Conservation (phyloP, 192 early-diverging fungal genomes). For the Coemansia sp. region DNA sequence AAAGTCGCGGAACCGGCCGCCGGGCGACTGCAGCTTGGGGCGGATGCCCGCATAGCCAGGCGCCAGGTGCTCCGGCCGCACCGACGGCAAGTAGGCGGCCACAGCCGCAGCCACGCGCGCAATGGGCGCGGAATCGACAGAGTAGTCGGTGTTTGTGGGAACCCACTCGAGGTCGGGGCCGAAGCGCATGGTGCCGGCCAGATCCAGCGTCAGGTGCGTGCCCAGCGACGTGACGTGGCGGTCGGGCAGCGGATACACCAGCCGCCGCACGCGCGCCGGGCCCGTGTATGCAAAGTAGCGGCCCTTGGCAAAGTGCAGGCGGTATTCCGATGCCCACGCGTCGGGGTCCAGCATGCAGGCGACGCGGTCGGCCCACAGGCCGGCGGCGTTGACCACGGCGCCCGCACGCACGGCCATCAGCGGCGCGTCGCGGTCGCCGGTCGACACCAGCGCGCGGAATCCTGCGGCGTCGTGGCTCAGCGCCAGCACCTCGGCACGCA, state of each 20-base stretch:
- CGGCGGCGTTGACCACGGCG: slow-evolving; percentile 73
- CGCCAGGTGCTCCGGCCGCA: slow-evolving; percentile 57
- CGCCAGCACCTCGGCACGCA: slow-evolving; percentile 48
- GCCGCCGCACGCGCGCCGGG: slow-evolving; percentile 44
- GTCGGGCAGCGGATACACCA: slow-evolving; percentile 84
- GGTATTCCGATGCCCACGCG: slow-evolving; percentile 42
- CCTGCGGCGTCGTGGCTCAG: slow-evolving; percentile 28
- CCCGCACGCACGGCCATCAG: slow-evolving; percentile 53
- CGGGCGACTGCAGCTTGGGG: slow-evolving; percentile 73
- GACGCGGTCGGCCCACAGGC: slow-evolving; percentile 66
- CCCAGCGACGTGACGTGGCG: slow-evolving; percentile 66
- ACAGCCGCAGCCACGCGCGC: slow-evolving; percentile 56
- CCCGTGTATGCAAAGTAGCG: slow-evolving; percentile 65
- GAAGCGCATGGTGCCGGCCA: slow-evolving; percentile 71
- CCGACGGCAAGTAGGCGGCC: slow-evolving; percentile 57
- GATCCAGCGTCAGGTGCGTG: slow-evolving; percentile 74
- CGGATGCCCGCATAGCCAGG: slow-evolving; percentile 78
- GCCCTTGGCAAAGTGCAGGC: slow-evolving; percentile 72
- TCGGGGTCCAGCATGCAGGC: slow-evolving; percentile 40
- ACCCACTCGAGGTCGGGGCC: slow-evolving; percentile 74
- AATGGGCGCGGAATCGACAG: slow-evolving; percentile 37
- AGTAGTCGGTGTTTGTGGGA: slow-evolving; percentile 56
- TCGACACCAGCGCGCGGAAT: slow-evolving; percentile 54
- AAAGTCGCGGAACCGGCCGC: slow-evolving; percentile 73
- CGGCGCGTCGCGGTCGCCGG: slow-evolving; percentile 38